Percentiles rank a stretch among this genome's conserved stretches.
Evolutionary conservation across 805 yeast species (phyloP).

Genomic region (Cyberlindnera saturnus): DNA sequence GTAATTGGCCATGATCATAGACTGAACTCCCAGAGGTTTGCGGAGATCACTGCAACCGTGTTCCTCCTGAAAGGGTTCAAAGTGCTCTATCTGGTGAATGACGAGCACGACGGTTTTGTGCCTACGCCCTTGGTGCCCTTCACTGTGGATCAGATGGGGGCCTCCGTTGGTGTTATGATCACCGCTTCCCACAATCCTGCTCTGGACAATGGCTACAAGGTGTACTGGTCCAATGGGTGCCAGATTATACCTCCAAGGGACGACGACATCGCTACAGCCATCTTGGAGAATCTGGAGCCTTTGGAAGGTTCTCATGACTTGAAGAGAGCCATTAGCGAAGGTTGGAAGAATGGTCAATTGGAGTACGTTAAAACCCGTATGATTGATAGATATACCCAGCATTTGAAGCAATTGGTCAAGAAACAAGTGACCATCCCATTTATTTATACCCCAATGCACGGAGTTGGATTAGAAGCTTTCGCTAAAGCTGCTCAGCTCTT

Average conservation of each 20-base stretch:
- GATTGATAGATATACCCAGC: conserved; percentile 34
- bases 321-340: conserved; percentile 29
- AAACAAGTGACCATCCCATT: conserved; percentile 32
- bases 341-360: conserved; percentile 25
- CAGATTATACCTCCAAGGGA: conserved; percentile 96
- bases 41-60: conserved; percentile 69
- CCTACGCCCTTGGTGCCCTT: conserved; percentile 95
- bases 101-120: conserved; percentile 30
- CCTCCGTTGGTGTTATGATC: conserved; percentile 86
- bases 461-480: conserved; percentile 75
- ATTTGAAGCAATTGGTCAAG: conserved; percentile 31
- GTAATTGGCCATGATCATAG: conserved; percentile 94
- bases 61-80: conserved; percentile 63
- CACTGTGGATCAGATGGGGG: conserved; percentile 54
- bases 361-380: conserved; percentile 37
- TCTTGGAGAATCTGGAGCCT: conserved; percentile 56
- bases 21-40: conserved; percentile 71
- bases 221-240: conserved; percentile 89
- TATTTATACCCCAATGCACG: conserved; percentile 94
- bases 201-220: conserved; percentile 89
- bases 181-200: conserved; percentile 89
- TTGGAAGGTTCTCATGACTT: conserved; percentile 49
- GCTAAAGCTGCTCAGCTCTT: conserved; percentile 30
- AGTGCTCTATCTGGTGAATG: conserved; percentile 54
- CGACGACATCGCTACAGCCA: conserved; percentile 56